phyloP scores from a whole-genome alignment of 352 stramenopile genomes.

The Phytophthora agathidicida region DNA sequence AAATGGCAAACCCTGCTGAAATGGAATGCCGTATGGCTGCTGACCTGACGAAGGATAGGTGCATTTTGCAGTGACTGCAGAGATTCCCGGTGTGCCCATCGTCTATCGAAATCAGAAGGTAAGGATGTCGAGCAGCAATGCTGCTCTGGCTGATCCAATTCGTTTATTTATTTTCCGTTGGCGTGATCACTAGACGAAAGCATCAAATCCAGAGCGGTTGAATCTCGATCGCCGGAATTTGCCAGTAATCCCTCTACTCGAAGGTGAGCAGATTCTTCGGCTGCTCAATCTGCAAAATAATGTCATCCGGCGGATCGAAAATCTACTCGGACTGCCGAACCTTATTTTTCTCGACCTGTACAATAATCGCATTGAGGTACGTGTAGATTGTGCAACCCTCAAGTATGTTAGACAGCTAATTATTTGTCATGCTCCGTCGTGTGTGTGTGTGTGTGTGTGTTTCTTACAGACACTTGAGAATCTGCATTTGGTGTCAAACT shows the following conservation, averaged over 20 bases:
- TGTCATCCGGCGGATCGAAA: conserved; percentile 82
- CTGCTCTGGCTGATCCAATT: too few species aligned
- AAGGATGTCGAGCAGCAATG: neutral
- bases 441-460: too few species aligned
- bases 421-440: neutral
- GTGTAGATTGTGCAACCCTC: neutral
- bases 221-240: conserved; percentile 91
- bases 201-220: conserved; percentile 80
- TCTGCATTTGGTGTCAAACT: conserved; percentile 78
- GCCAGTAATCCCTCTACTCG: conserved; percentile 78
- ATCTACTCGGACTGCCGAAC: conserved; percentile 85
- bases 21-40: neutral
- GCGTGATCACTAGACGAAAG: conserved; percentile 57
- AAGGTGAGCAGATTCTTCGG: conserved; percentile 89
- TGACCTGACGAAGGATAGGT: conserved; percentile 60
- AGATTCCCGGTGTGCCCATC: conserved; percentile 71
- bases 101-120: conserved; percentile 80
- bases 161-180: too few species aligned
- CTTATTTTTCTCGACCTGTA: conserved; percentile 94
- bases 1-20: neutral
- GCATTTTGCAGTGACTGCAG: conserved; percentile 75
- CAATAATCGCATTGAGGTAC: conserved; percentile 91
- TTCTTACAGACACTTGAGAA: conserved; percentile 70
- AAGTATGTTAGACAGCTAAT: neutral
- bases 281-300: conserved; percentile 95